phyloP scores from a whole-genome alignment of 2,329 filamentous ascomycete genomes.

The Aspergillus sp. region DNA sequence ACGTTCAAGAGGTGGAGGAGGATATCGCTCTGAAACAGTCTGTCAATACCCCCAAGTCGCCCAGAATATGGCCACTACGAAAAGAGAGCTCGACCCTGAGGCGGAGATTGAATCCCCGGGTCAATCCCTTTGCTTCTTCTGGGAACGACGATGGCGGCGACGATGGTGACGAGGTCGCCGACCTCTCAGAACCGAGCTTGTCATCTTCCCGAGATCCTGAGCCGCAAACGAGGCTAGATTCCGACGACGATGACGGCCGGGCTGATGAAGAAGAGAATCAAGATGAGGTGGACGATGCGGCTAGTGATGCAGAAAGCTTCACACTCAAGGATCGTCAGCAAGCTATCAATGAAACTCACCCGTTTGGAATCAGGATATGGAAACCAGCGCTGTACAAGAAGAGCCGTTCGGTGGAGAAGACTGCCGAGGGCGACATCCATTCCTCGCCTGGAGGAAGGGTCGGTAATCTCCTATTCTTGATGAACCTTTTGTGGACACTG shows the following conservation, averaged over 20 bases:
- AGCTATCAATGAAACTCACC: constrained; percentile 98
- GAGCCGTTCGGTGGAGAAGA: constrained; percentile 92
- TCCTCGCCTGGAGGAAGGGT: constrained; percentile 88
- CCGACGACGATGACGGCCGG: constrained; percentile 36
- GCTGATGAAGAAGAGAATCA: constrained; percentile 60
- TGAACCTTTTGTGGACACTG: constrained; percentile 89
- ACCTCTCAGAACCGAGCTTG: constrained; percentile 35
- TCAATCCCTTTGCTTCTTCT: constrained; percentile 39
- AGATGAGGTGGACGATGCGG: constrained; percentile 67
- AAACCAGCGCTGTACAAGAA: constrained; percentile 99
- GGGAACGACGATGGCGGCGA: constrained; percentile 45
- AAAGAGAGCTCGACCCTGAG: constrained; percentile 46
- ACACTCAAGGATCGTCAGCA: constrained; percentile 95
- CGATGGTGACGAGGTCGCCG: constrained; percentile 37
- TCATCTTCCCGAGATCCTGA: constrained; percentile 30
- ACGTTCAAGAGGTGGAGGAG: constrained; percentile 75
- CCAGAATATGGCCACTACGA: constrained; percentile 39
- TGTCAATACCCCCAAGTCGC: constrained; percentile 37
- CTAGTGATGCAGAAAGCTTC: constrained; percentile 96
- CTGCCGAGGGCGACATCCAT: constrained; percentile 94
- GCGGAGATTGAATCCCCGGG: constrained; percentile 40
- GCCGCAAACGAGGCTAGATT: constrained; percentile 25
- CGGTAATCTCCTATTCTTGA: constrained; percentile 79
- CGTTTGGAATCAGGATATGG: constrained; percentile 98
- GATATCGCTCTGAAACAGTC: constrained; percentile 58